phyloP scores from a whole-genome alignment of 2,329 filamentous ascomycete species.

The Zymoseptoria ardabiliae region DNA sequence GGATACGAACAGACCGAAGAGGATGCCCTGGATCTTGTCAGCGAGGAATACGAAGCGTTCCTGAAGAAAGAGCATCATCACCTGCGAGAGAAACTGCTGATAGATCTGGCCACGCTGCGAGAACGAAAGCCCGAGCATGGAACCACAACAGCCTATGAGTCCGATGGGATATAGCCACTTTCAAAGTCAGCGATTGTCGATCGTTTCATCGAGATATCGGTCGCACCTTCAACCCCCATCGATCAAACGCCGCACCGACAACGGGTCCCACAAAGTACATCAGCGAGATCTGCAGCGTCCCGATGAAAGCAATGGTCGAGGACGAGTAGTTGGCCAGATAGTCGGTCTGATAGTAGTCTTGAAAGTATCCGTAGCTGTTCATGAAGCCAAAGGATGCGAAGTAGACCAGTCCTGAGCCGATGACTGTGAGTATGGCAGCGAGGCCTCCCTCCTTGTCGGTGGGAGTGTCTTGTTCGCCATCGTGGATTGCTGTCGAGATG shows the following conservation, averaged over 20 bases:
- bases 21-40: too few species aligned
- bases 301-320: conserved; percentile 41
- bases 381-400: conserved; percentile 34
- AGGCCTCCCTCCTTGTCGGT: background rate
- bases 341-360: conserved; percentile 40
- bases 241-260: conserved; percentile 56
- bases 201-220: too few species aligned
- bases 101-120: too few species aligned
- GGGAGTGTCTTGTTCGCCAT: too few species aligned
- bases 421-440: background rate
- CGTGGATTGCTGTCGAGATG: too few species aligned
- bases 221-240: conserved; percentile 9
- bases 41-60: background rate
- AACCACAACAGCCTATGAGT: too few species aligned
- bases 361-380: conserved; percentile 40
- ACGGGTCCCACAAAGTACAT: conserved; percentile 53
- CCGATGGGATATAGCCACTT: too few species aligned
- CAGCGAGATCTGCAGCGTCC: conserved; percentile 39
- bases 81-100: conserved; percentile 38
- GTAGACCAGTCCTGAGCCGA: background rate
- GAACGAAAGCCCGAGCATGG: too few species aligned
- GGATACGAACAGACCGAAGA: too few species aligned
- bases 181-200: too few species aligned
- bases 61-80: conserved; percentile 42
- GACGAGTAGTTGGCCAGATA: conserved; percentile 34